Conservation (phyloP, 768 basidiomycete species). For the Nidularia pulvinata region DNA sequence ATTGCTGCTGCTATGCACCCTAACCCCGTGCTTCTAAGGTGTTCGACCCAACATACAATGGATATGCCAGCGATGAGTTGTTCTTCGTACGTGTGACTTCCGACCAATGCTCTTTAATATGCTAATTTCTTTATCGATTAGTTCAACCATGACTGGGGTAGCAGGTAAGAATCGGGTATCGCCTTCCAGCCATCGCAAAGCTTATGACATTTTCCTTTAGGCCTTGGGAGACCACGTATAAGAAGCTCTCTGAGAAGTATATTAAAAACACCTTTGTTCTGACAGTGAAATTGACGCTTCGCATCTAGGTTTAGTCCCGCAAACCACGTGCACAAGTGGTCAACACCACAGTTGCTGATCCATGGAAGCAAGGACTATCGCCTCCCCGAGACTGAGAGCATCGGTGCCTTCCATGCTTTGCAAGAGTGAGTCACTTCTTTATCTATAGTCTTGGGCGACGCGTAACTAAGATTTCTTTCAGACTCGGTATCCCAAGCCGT, state of each 20-base stretch:
- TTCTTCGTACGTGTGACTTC: slow-evolving; percentile 66
- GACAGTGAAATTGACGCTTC: neutral
- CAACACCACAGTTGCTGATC: slow-evolving; percentile 81
- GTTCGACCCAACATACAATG: slow-evolving; percentile 78
- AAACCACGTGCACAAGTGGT: slow-evolving; percentile 84
- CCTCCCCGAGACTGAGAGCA: slow-evolving; percentile 82
- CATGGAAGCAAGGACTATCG: slow-evolving; percentile 92
- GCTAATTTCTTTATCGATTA: slow-evolving; percentile 17
- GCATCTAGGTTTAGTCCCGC: slow-evolving; percentile 67
- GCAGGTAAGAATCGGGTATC: slow-evolving; percentile 29
- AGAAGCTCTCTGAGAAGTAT: slow-evolving; percentile 56
- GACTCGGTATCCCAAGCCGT: slow-evolving; percentile 71
- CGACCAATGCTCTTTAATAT: neutral
- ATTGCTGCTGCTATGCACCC: neutral
- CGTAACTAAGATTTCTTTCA: slow-evolving; percentile 17
- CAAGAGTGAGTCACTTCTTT: slow-evolving; percentile 59
- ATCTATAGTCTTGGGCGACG: neutral
- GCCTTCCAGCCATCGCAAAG: too few relatives aligned
- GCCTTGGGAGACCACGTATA: slow-evolving; percentile 69
- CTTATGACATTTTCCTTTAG: slow-evolving; percentile 14
- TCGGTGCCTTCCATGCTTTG: slow-evolving; percentile 83
- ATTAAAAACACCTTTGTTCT: slow-evolving; percentile 5
- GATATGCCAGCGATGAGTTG: slow-evolving; percentile 90
- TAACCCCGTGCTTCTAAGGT: slow-evolving; percentile 33
- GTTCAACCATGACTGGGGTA: slow-evolving; percentile 90